Conservation (phyloP, 2,329 filamentous ascomycete genomes). For the Didymella segeticola region DNA sequence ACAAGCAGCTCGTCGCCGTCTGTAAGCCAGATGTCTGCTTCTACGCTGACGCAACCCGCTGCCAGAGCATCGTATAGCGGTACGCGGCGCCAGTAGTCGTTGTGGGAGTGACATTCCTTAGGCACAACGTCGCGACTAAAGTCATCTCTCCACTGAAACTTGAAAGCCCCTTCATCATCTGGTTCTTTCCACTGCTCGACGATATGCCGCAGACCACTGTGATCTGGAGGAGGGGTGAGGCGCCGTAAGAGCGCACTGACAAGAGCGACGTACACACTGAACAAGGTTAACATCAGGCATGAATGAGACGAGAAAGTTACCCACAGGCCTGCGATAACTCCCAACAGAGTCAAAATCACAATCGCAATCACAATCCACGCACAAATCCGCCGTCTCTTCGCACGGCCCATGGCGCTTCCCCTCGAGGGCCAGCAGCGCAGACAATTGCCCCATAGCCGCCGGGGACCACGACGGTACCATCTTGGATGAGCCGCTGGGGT, state of each 20-base stretch:
- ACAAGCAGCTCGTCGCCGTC: slow-evolving; percentile 38
- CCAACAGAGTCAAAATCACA: slow-evolving; percentile 21
- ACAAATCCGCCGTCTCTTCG: slow-evolving; percentile 14
- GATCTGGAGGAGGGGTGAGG: slow-evolving; percentile 25
- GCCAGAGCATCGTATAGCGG: slow-evolving; percentile 50
- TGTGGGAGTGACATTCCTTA: slow-evolving; percentile 51
- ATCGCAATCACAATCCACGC: slow-evolving; percentile 14
- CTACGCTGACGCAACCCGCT: slow-evolving; percentile 46
- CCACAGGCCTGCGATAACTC: slow-evolving; percentile 29
- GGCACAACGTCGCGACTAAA: slow-evolving; percentile 49
- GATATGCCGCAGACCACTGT: slow-evolving; percentile 36
- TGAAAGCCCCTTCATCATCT: slow-evolving; percentile 21
- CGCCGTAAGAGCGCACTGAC: slow-evolving; percentile 28
- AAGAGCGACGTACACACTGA: slow-evolving; percentile 35
- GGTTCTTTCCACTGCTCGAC: slow-evolving; percentile 38
- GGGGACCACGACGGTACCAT: not conserved
- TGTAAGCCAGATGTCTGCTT: slow-evolving; percentile 43
- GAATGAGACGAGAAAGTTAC: not conserved
- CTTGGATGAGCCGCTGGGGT: not conserved
- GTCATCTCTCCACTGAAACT: slow-evolving; percentile 45
- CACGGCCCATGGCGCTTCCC: not conserved
- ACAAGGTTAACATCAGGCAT: not conserved
- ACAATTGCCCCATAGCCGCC: not conserved
- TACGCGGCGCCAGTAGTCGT: slow-evolving; percentile 53
- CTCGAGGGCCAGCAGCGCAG: not conserved